Evolutionary conservation across 106 monocot genomes (phyloP).

Genomic region (Gastrodia elata): DNA sequence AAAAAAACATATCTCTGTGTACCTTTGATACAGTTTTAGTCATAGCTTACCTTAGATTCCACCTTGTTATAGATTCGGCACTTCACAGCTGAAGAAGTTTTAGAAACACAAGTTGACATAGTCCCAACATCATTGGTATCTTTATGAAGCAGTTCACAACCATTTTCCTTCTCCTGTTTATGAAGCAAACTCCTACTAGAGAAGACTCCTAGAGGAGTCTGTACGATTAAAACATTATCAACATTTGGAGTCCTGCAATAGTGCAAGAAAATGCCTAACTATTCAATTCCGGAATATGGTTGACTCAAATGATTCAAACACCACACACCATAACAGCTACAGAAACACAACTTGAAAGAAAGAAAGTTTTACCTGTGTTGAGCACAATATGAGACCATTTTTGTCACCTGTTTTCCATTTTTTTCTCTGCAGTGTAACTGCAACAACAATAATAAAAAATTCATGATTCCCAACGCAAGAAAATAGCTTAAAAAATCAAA

Average conservation of each 20-base stretch:
- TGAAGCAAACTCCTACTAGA: constrained; percentile 54
- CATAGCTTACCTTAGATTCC: constrained; percentile 27
- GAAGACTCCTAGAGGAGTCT: constrained; percentile 52
- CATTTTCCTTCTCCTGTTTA: constrained; percentile 38
- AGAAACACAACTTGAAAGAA: neutral
- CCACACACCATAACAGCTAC: neutral
- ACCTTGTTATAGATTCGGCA: constrained; percentile 38
- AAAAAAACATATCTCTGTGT: no score
- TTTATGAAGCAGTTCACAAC: constrained; percentile 39
- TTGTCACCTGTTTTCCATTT: constrained; percentile 73
- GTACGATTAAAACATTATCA: constrained; percentile 70
- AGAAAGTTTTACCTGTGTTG: constrained; percentile 53
- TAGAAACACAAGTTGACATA: constrained; percentile 12
- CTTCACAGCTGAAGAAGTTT: constrained; percentile 46
- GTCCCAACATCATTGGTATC: constrained; percentile 13
- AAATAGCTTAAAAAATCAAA: neutral
- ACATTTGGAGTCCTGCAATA: constrained; percentile 59
- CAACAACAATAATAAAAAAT: constrained; percentile 9
- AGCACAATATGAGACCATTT: constrained; percentile 82
- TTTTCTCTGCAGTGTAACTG: constrained; percentile 73
- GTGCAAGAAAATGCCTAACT: neutral
- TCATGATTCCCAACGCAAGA: neutral
- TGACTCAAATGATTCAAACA: neutral
- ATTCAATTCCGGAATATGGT: neutral
- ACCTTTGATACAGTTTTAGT: neutral